These are phyloP conservation scores for Colletotrichum sp. DNA, from an alignment of 2,329 filamentous ascomycete genomes.

Conservation along the genomic window DNA sequence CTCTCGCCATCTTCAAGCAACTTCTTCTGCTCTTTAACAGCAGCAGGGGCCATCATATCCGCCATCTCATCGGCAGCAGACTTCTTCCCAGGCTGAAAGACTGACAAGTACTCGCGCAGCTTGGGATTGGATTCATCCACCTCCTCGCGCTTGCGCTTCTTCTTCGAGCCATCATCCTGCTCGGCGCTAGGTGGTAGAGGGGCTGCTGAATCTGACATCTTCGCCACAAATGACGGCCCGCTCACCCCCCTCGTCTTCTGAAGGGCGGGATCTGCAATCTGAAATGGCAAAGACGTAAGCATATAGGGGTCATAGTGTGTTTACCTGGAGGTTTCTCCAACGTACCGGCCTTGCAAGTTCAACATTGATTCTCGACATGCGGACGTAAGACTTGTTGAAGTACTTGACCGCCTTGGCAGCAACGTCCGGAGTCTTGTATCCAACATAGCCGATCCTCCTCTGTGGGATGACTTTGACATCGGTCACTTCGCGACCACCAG, in stretches of 20 bases:
- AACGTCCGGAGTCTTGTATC: constrained; percentile 83
- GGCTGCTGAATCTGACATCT: constrained; percentile 13
- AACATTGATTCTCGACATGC: constrained; percentile 92
- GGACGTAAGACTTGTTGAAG: constrained; percentile 94
- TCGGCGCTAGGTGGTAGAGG: constrained; percentile 22
- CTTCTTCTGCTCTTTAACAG: constrained; percentile 33
- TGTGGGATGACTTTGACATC: constrained; percentile 91
- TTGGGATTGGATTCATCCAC: constrained; percentile 73
- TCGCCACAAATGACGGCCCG: neutral
- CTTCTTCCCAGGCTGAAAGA: constrained; percentile 71
- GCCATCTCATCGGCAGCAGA: constrained; percentile 28
- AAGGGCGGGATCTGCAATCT: constrained; percentile 48
- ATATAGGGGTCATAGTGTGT: neutral
- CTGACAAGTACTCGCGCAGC: constrained; percentile 82
- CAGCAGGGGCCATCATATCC: constrained; percentile 14
- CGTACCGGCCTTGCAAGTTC: constrained; percentile 76
- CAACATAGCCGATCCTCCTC: constrained; percentile 93
- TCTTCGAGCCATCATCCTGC: constrained; percentile 32
- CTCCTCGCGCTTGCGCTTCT: constrained; percentile 73
- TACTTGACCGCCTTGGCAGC: constrained; percentile 87
- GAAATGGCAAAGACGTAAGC: neutral
- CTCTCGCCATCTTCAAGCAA: constrained; percentile 58
- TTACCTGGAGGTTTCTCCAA: neutral
- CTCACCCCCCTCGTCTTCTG: constrained; percentile 25
- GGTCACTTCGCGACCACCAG: constrained; percentile 75